phyloP scores from a whole-genome alignment of 441 rosid species.

The Populus hybrid region DNA sequence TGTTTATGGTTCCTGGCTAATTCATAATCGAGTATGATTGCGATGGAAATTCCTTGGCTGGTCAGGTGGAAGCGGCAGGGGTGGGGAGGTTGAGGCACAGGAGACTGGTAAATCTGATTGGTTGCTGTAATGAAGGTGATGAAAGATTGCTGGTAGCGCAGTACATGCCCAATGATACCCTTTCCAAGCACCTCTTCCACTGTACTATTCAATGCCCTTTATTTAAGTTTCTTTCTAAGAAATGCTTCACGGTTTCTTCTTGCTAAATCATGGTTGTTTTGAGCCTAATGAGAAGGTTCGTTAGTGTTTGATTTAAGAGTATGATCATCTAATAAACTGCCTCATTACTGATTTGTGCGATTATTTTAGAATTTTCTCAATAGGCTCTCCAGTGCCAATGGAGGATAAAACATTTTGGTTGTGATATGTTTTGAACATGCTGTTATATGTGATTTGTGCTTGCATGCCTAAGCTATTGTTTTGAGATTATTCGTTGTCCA shows the following conservation, averaged over 20 bases:
- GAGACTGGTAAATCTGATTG: slow-evolving; percentile 47
- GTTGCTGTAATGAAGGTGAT: slow-evolving; percentile 54
- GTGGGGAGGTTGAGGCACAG: slow-evolving; percentile 47
- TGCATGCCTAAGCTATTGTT: not conserved
- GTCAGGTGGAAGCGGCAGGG: slow-evolving; percentile 42
- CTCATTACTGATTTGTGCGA: not conserved
- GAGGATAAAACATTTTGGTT: not conserved
- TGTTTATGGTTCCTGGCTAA: not conserved
- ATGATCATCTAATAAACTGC: not conserved
- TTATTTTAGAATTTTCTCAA: no score
- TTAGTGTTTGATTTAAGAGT: not conserved
- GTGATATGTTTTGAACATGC: not conserved
- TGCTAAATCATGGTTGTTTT: not conserved
- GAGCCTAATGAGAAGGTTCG: not conserved
- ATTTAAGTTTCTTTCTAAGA: not conserved
- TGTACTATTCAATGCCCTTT: slow-evolving; percentile 22
- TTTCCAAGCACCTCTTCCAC: slow-evolving; percentile 57
- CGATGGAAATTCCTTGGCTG: not conserved
- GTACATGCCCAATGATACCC: slow-evolving; percentile 54
- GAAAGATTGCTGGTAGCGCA: slow-evolving; percentile 55
- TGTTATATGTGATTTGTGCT: not conserved
- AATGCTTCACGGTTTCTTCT: not conserved
- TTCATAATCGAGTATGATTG: not conserved
- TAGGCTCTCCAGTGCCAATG: not conserved
- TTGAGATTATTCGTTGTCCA: not conserved